Percentiles rank a stretch among this genome's conserved stretches.
Evolutionary conservation across 768 basidiomycete genomes (phyloP).

Genomic region (Pleurotus platypus): DNA sequence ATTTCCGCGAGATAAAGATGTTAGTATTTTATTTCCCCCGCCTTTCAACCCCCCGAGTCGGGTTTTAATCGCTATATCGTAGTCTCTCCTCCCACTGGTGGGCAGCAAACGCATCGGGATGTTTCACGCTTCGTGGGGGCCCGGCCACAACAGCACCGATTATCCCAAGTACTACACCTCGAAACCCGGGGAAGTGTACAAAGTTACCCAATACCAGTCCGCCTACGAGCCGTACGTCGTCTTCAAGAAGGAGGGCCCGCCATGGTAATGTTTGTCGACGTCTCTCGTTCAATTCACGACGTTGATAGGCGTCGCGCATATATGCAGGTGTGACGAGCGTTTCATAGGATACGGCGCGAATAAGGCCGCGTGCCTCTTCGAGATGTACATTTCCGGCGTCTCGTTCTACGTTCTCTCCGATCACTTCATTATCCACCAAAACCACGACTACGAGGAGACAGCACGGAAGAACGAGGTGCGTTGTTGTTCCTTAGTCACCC

Average conservation of each 20-base stretch:
- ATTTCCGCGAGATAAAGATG: conserved; percentile 68
- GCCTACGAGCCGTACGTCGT: conserved; percentile 90
- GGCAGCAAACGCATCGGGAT: conserved; percentile 55
- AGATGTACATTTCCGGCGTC: conserved; percentile 85
- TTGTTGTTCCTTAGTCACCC: neutral
- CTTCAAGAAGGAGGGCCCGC: conserved; percentile 70
- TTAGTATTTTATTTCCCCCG: conserved; percentile 3
- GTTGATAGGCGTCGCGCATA: conserved; percentile 3
- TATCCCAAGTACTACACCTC: conserved; percentile 66
- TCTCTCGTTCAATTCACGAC: neutral
- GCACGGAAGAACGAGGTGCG: conserved; percentile 67
- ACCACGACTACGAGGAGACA: conserved; percentile 76
- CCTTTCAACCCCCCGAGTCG: neutral
- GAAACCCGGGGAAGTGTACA: conserved; percentile 65
- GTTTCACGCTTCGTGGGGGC: conserved; percentile 77
- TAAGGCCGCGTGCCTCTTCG: conserved; percentile 89
- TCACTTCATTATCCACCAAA: conserved; percentile 88
- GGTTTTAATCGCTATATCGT: neutral
- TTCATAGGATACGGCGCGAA: conserved; percentile 91
- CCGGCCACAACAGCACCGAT: conserved; percentile 80
- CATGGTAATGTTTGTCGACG: conserved; percentile 48
- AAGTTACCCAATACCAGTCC: conserved; percentile 72
- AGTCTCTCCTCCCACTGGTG: conserved; percentile 61
- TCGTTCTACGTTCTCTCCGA: conserved; percentile 82
- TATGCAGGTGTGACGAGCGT: conserved; percentile 79